These are phyloP conservation scores for Zasmidium citrigriseum DNA, from an alignment of 2,329 filamentous ascomycete species.

Conservation along the genomic window DNA sequence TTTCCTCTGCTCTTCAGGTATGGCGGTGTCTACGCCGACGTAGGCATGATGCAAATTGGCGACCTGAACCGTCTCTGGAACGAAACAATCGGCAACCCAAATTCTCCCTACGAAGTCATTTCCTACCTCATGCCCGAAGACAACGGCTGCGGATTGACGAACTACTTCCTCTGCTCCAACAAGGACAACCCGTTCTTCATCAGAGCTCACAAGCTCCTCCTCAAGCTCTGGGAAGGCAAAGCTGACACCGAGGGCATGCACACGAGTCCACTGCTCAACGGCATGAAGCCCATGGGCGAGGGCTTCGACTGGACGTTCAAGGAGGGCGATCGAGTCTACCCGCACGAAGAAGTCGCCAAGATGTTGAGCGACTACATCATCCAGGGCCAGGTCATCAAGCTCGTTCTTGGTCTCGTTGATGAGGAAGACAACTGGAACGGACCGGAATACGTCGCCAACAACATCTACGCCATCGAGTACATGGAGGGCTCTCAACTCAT, in stretches of 20 bases:
- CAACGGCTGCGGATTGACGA: constrained; percentile 43
- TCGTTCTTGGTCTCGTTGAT: constrained; percentile 56
- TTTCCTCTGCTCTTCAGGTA: constrained; percentile 59
- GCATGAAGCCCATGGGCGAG: constrained; percentile 41
- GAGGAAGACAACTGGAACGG: constrained; percentile 56
- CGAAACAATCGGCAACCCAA: constrained; percentile 48
- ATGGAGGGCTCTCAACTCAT: constrained; percentile 55
- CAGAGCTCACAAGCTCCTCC: constrained; percentile 52
- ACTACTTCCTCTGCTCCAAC: constrained; percentile 50
- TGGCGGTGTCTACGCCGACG: constrained; percentile 61
- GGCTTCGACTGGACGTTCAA: constrained; percentile 22
- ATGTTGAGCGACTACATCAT: constrained; percentile 60
- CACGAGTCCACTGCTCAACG: constrained; percentile 49
- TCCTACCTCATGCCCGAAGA: constrained; percentile 46
- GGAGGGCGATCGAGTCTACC: constrained; percentile 36
- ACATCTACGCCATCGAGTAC: constrained; percentile 54
- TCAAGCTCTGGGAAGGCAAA: constrained; percentile 56
- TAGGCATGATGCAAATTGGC: constrained; percentile 59
- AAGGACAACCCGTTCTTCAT: constrained; percentile 51
- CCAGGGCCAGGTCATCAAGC: constrained; percentile 55
- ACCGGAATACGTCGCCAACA: constrained; percentile 51
- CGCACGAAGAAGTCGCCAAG: constrained; percentile 38
- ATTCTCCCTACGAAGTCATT: constrained; percentile 51
- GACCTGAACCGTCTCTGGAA: constrained; percentile 58
- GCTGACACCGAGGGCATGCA: constrained; percentile 56